phyloP scores from a whole-genome alignment of 1,284 basidiomycete species.

The Schizophyllum amplum region DNA sequence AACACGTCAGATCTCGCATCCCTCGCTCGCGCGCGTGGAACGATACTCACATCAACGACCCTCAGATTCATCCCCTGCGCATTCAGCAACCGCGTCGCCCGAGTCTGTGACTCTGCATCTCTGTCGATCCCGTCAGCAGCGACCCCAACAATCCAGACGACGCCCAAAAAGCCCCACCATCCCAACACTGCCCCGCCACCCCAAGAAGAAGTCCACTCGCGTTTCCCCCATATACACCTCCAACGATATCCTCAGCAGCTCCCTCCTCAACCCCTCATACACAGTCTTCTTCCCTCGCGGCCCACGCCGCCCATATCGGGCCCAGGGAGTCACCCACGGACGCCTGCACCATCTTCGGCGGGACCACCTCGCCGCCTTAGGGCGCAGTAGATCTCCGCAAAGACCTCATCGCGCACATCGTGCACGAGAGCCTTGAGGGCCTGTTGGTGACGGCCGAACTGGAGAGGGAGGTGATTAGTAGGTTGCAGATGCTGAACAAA shows the following conservation, averaged over 20 bases:
- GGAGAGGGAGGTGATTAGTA: not conserved
- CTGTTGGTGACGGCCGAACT: constrained; percentile 59
- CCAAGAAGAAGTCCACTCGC: too few relatives aligned
- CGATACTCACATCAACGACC: constrained; percentile 55
- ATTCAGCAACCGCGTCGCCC: constrained; percentile 63
- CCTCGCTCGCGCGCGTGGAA: constrained; percentile 1
- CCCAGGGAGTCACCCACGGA: constrained; percentile 48
- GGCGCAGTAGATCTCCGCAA: constrained; percentile 78
- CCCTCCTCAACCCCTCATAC: constrained; percentile 46
- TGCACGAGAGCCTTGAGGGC: constrained; percentile 66
- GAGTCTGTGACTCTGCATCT: constrained; percentile 29
- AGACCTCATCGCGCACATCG: constrained; percentile 62
- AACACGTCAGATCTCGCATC: constrained; percentile 6
- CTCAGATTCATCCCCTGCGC: constrained; percentile 78
- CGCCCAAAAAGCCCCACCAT: constrained; percentile 43
- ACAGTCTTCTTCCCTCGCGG: constrained; percentile 38
- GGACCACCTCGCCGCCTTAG: constrained; percentile 65
- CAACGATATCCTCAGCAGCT: constrained; percentile 61
- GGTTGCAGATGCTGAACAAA: not conserved
- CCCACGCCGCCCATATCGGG: constrained; percentile 40
- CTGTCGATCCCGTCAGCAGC: constrained; percentile 2
- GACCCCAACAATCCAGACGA: not conserved
- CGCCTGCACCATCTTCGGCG: constrained; percentile 46
- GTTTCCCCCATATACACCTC: constrained; percentile 76
- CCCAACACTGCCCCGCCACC: too few relatives aligned